Percentiles rank a stretch among this genome's conserved stretches.
Conservation (phyloP, 2,329 filamentous ascomycete species). For the Colletotrichum endophyticum region DNA sequence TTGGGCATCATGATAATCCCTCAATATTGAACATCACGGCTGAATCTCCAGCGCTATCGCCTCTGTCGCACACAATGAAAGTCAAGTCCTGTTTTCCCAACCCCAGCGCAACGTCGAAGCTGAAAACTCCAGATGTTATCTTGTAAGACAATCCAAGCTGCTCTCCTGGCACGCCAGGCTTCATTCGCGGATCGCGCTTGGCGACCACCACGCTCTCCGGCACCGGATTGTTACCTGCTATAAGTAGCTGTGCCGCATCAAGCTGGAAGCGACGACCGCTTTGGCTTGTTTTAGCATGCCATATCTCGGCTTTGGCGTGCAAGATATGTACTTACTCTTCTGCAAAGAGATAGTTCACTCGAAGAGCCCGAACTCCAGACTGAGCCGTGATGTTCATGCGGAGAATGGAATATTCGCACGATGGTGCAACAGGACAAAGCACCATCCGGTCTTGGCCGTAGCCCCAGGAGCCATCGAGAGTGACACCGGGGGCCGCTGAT, state of each 20-base stretch:
- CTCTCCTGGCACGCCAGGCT: not conserved
- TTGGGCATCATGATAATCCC: not conserved
- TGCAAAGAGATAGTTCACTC: not conserved
- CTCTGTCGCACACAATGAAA: not conserved
- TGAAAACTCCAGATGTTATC: not conserved
- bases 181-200: not conserved
- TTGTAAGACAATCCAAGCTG: not conserved
- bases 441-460: not conserved
- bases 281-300: not conserved
- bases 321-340: not conserved
- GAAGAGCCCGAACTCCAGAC: not conserved
- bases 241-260: not conserved
- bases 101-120: not conserved
- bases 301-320: accelerated
- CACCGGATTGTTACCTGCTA: not conserved
- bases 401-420: not conserved
- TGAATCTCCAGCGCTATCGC: not conserved
- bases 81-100: not conserved
- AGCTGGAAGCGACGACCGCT: not conserved
- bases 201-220: not conserved
- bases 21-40: not conserved
- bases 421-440: not conserved
- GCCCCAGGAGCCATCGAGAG: not conserved
- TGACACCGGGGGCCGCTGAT: not conserved
- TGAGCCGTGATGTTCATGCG: not conserved